Percentiles rank a stretch among this genome's conserved stretches.
Conservation (phyloP, 2,329 filamentous ascomycete genomes). For the Fusarium nygamai region DNA sequence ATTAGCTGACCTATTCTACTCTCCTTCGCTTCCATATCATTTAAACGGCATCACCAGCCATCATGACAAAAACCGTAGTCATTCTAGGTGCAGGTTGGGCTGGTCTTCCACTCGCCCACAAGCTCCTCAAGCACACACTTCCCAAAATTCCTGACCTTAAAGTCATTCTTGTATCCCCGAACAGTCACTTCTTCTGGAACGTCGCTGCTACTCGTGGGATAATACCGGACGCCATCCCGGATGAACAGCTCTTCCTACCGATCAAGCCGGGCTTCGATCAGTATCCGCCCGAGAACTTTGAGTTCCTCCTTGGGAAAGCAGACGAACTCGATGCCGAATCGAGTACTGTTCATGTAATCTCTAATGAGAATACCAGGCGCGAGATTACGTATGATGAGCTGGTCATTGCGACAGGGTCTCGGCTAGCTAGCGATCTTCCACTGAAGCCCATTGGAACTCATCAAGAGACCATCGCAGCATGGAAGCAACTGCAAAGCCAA, state of each 20-base stretch:
- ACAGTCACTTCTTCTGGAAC: conserved; percentile 66
- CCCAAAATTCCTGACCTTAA: conserved; percentile 56
- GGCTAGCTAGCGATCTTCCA: conserved; percentile 52
- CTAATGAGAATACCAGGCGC: conserved; percentile 44
- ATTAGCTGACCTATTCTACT: background rate
- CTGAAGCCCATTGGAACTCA: conserved; percentile 60
- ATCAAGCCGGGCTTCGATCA: conserved; percentile 57
- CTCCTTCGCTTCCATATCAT: too few species aligned
- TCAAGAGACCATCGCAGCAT: conserved; percentile 52
- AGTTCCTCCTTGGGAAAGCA: conserved; percentile 61
- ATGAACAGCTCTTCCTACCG: conserved; percentile 58
- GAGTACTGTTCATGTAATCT: conserved; percentile 51
- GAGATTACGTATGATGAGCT: conserved; percentile 60
- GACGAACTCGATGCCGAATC: conserved; percentile 47
- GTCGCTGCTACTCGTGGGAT: conserved; percentile 64
- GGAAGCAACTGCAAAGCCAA: conserved; percentile 45
- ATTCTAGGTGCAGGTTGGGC: conserved; percentile 63
- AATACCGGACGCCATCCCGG: conserved; percentile 58
- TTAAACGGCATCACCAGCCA: background rate
- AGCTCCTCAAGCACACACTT: conserved; percentile 60
- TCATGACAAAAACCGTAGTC: conserved; percentile 61
- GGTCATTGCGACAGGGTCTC: conserved; percentile 64
- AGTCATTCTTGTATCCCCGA: conserved; percentile 64
- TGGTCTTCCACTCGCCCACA: conserved; percentile 61
- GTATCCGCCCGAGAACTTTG: conserved; percentile 56